Conservation (phyloP, 75 land plant genomes). For the Sequoia sempervirens region DNA sequence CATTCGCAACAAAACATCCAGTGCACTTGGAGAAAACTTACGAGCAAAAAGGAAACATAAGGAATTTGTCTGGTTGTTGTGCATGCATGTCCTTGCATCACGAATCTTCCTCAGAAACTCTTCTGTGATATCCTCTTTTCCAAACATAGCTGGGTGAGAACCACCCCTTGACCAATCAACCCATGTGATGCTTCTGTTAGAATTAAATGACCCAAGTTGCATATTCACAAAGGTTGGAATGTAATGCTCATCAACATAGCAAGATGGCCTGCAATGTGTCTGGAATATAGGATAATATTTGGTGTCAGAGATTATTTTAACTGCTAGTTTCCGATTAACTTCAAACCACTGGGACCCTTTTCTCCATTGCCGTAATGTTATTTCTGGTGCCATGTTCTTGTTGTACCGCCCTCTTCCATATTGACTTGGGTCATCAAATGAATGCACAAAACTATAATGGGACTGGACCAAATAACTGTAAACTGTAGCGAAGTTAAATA, state of each 20-base stretch:
- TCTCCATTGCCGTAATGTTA: slow-evolving; percentile 46
- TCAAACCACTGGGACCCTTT: slow-evolving; percentile 70
- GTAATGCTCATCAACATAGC: slow-evolving; percentile 77
- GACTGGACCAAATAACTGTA: slow-evolving; percentile 49
- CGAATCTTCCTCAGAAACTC: slow-evolving; percentile 36
- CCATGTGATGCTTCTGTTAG: slow-evolving; percentile 49
- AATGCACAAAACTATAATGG: slow-evolving; percentile 47
- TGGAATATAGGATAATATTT: slow-evolving; percentile 55
- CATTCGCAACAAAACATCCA: slow-evolving; percentile 38
- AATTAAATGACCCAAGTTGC: slow-evolving; percentile 22
- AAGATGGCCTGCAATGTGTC: slow-evolving; percentile 46
- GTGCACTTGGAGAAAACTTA: slow-evolving; percentile 59
- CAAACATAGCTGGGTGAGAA: slow-evolving; percentile 62
- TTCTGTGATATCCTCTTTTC: slow-evolving; percentile 29
- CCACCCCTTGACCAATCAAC: slow-evolving; percentile 61
- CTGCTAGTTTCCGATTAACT: slow-evolving; percentile 39
- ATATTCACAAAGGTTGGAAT: slow-evolving; percentile 58
- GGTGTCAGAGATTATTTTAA: slow-evolving; percentile 37
- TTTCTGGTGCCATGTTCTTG: slow-evolving; percentile 47
- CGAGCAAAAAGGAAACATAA: slow-evolving; percentile 55
- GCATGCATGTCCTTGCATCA: slow-evolving; percentile 24
- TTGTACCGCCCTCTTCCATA: slow-evolving; percentile 60
- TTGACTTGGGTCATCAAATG: slow-evolving; percentile 59
- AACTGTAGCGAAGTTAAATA: slow-evolving; percentile 42
- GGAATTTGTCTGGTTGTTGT: slow-evolving; percentile 30